These are phyloP conservation scores for Globisporangium polare DNA, from an alignment of 352 stramenopile species.

Conservation along the genomic window DNA sequence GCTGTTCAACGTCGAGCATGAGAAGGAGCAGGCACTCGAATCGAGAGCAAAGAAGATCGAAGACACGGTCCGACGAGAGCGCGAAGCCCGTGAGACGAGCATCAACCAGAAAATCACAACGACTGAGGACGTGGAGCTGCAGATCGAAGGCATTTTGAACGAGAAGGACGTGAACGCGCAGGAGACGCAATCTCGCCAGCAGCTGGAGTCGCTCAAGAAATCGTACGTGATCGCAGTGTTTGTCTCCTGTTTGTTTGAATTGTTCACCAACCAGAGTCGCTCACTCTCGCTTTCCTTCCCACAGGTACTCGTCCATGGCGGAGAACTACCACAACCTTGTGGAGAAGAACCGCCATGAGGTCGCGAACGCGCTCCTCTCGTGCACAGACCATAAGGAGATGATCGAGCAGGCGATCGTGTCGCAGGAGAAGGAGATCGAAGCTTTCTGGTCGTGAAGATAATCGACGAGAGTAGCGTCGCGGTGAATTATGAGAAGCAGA, in stretches of 20 bases:
- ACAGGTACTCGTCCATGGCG: conserved; percentile 44
- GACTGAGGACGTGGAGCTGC: conserved; percentile 66
- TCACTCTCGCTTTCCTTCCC: conserved; percentile 11
- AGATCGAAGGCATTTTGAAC: conserved; percentile 67
- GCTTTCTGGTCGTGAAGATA: conserved; percentile 40
- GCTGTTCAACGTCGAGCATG: conserved; percentile 42
- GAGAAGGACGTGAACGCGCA: conserved; percentile 46
- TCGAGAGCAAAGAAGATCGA: conserved; percentile 49
- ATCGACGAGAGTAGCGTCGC: not conserved
- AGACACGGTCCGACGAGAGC: conserved; percentile 49
- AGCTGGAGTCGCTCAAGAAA: conserved; percentile 48
- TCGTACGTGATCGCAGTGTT: conserved; percentile 28
- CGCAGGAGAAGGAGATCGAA: conserved; percentile 52
- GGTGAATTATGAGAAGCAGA: not conserved
- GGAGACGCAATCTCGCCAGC: conserved; percentile 33
- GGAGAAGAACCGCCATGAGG: conserved; percentile 54
- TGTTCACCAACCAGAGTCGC: not conserved
- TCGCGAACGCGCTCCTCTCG: conserved; percentile 55
- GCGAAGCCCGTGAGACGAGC: conserved; percentile 35
- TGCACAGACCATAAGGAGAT: conserved; percentile 68
- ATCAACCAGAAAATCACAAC: conserved; percentile 43
- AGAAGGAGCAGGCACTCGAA: conserved; percentile 48
- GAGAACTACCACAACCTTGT: conserved; percentile 46
- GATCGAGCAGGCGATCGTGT: conserved; percentile 53
- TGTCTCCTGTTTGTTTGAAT: not conserved